These are phyloP conservation scores for Lunasporangiospora selenospora DNA, from an alignment of 192 early-diverging fungal species.

Conservation along the genomic window DNA sequence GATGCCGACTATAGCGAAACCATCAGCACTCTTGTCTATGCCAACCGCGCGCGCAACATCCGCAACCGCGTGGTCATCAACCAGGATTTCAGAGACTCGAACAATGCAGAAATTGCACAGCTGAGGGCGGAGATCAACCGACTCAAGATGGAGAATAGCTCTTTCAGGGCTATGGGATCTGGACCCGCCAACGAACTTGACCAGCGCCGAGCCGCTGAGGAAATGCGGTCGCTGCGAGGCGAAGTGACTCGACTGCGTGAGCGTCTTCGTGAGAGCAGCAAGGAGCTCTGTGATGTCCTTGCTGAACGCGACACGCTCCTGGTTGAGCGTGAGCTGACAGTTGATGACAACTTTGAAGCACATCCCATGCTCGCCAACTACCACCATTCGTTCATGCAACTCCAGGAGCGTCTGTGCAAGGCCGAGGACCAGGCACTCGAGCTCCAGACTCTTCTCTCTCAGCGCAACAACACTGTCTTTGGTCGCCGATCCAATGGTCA, in stretches of 20 bases:
- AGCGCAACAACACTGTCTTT: conserved; percentile 13
- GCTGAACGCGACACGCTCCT: conserved; percentile 61
- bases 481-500: conserved; percentile 19
- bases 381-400: conserved; percentile 45
- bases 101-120: conserved; percentile 58
- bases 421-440: conserved; percentile 46
- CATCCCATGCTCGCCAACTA: conserved; percentile 47
- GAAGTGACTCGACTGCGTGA: conserved; percentile 56
- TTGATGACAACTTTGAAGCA: conserved; percentile 43
- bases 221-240: conserved; percentile 47
- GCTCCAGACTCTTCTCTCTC: conserved; percentile 37
- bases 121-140: conserved; percentile 57
- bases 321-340: conserved; percentile 53
- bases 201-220: conserved; percentile 46
- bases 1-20: conserved; percentile 89
- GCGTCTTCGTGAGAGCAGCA: conserved; percentile 49
- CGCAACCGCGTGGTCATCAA: conserved; percentile 80
- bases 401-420: conserved; percentile 37
- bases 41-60: conserved; percentile 96
- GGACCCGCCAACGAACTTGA: conserved; percentile 44
- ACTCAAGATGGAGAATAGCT: conserved; percentile 59
- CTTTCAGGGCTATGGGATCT: conserved; percentile 48
- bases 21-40: conserved; percentile 95
- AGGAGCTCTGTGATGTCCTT: conserved; percentile 48
- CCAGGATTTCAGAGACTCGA: conserved; percentile 55